These are phyloP conservation scores for Lactarius trivialis DNA, from an alignment of 768 basidiomycete genomes.

Conservation along the genomic window DNA sequence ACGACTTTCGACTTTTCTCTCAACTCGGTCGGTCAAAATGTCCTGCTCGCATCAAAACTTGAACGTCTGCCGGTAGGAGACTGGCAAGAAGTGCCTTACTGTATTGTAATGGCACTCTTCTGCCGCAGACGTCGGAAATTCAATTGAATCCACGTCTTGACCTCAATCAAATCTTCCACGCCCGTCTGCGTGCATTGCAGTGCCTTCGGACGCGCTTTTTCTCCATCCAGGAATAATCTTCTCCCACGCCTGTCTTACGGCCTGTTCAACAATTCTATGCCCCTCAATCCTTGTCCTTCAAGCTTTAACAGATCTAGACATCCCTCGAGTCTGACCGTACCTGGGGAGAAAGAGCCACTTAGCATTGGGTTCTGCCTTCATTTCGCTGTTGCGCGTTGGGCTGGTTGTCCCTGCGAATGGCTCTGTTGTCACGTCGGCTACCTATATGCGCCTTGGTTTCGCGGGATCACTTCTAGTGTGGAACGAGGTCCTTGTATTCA, in stretches of 20 bases:
- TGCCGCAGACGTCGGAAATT: neutral
- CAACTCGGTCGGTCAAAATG: neutral
- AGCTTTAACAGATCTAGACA: too few relatives aligned
- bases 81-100: neutral
- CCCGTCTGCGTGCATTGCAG: neutral
- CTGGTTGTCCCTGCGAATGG: neutral
- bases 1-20: neutral
- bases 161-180: neutral
- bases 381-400: neutral
- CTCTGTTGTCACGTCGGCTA: neutral
- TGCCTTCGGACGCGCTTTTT: neutral
- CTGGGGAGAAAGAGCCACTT: neutral
- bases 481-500: neutral
- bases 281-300: neutral
- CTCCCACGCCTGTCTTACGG: neutral
- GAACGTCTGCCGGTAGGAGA: neutral
- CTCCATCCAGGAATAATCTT: neutral
- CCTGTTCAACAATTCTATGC: neutral
- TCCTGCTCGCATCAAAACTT: neutral
- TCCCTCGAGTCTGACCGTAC: neutral
- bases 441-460: neutral
- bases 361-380: neutral
- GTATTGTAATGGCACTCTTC: neutral
- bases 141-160: neutral
- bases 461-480: neutral